Percentiles rank a stretch among this genome's conserved stretches.
Evolutionary conservation across 2,329 filamentous ascomycete genomes (phyloP).

Genomic region (Sclerotinia nivalis): DNA sequence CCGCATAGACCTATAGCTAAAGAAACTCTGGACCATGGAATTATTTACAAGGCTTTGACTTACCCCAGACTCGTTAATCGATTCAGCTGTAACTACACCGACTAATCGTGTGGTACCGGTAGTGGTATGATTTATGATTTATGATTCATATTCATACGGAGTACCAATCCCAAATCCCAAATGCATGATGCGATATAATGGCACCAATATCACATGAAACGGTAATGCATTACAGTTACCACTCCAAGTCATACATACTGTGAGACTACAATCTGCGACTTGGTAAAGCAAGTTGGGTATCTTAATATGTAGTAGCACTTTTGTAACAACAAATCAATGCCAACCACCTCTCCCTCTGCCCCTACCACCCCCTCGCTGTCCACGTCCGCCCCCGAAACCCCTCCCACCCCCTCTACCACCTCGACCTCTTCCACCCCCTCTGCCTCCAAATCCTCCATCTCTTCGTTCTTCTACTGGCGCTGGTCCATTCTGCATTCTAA

Average conservation of each 20-base stretch:
- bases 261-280: neutral
- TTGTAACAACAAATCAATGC: slow-evolving; percentile 14
- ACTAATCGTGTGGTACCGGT: neutral
- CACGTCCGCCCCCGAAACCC: slow-evolving; percentile 40
- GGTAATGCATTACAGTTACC: neutral
- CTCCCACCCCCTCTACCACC: slow-evolving; percentile 42
- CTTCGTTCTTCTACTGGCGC: slow-evolving; percentile 44
- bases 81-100: neutral
- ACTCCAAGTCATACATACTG: neutral
- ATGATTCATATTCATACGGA: no score
- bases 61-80: neutral
- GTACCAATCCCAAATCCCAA: neutral
- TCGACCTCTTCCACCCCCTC: slow-evolving; percentile 40
- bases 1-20: neutral
- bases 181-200: neutral
- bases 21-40: neutral
- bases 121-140: neutral
- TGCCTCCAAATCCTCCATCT: slow-evolving; percentile 35
- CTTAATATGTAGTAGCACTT: slow-evolving; percentile 17
- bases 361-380: slow-evolving; percentile 38
- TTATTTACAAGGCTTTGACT: no score
- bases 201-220: neutral
- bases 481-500: slow-evolving; percentile 60
- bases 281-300: slow-evolving; percentile 29
- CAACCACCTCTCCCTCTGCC: slow-evolving; percentile 20